Conservation (phyloP, 768 basidiomycete species). For the Rhodotorula diobovata region DNA sequence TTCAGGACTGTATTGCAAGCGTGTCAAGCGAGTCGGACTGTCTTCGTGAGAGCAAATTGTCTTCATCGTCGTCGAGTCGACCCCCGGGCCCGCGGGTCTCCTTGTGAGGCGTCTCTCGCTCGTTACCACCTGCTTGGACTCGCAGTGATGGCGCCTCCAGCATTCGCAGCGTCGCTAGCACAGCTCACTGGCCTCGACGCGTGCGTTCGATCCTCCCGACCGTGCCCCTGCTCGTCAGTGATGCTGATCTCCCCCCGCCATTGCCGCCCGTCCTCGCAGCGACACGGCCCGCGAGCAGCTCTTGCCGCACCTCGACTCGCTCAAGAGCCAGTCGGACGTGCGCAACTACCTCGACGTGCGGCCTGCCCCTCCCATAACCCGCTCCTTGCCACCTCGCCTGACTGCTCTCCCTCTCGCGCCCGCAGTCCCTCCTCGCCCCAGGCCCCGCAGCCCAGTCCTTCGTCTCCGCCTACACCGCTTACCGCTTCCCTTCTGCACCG, state of each 20-base stretch:
- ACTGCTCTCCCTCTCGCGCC: neutral
- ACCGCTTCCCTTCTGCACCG: slow-evolving; percentile 12
- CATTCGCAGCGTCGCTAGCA: slow-evolving; percentile 6
- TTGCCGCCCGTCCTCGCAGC: neutral
- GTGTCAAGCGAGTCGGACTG: too few species aligned
- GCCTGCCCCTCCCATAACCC: neutral
- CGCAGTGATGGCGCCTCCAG: neutral
- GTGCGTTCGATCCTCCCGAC: neutral
- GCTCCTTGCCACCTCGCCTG: too few species aligned
- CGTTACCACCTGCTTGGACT: too few species aligned
- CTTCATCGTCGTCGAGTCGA: neutral
- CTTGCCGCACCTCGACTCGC: slow-evolving; percentile 15
- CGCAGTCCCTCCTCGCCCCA: slow-evolving; percentile 19
- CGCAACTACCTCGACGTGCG: slow-evolving; percentile 23
- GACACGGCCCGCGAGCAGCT: slow-evolving; percentile 11
- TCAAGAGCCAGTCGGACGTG: neutral
- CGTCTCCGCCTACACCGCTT: neutral
- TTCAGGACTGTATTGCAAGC: too few species aligned
- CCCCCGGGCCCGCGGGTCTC: too few species aligned
- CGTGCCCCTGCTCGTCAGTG: neutral
- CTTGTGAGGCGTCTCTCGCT: neutral
- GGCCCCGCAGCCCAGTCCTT: slow-evolving; percentile 3
- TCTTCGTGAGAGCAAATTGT: too few species aligned
- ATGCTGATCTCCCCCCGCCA: neutral
- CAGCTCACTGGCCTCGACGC: slow-evolving; percentile 29